Base-by-base conservation (phyloP, 306 rosid species). In the Vigna unguiculata region DNA sequence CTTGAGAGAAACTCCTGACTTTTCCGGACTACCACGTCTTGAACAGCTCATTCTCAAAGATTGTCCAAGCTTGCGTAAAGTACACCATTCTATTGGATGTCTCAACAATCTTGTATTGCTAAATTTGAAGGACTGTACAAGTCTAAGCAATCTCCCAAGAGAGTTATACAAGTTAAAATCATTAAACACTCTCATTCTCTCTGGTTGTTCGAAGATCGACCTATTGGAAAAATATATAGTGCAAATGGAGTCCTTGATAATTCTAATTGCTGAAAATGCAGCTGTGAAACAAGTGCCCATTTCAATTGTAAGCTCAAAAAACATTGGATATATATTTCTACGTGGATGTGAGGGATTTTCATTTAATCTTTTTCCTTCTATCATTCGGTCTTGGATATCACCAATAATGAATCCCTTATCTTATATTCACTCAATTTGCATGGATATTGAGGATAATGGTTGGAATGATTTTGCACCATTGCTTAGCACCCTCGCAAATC, bases 111-210 rank as follows among this genome's bases (percentile, higher is more conserved):
- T 84, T n/a, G 13, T 22, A 6, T 2, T 10, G 0, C 3, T 78
- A 59, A 70, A 70, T 60, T 41, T 78, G 21, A 72, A 22, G 55
- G 71, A 2, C 3, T 78, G 77, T 53, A 70, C 24, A 13, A 15
- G 12, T 21, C 55, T 70, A 0, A 22, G 9, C 4, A 41, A n/a
- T n/a, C n/a, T 70, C 4, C 82, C 77, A 4, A 49, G 62, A 14
- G 3, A 1, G 2, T 1, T 4, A 3, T 78, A 70, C 30, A 64
- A 52, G 82, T 51, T 85, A 49, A 78, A 81, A 28, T 68, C 80
- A 34, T 11, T 88, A 3, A 28, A 69, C 52, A 79, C 80, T 57
- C 83, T 88, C 9, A 76, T 83, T 52, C 55, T 85, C 43, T 78
- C 80, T 28, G 88, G 89, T 3, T 78, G 76, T 78, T 79, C 66